Percentiles rank a stretch among this genome's conserved stretches.
Evolutionary conservation across 768 basidiomycete species (phyloP).

Genomic region (Symmetrospora coprosmae): DNA sequence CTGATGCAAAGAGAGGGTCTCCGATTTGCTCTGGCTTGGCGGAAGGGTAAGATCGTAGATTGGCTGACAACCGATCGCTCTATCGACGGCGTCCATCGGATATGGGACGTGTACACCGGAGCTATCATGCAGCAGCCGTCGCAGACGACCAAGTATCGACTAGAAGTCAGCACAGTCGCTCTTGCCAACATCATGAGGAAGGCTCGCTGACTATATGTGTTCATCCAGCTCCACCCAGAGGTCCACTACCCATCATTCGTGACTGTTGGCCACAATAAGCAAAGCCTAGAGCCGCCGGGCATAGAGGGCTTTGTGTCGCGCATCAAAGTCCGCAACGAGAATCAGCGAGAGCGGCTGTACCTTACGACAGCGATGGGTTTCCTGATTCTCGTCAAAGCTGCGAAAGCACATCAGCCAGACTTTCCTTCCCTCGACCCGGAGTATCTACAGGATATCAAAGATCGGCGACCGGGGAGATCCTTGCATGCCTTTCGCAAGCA

Average conservation of each 20-base stretch:
- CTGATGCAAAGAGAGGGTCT: neutral
- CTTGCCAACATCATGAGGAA: no score
- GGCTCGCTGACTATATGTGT: neutral
- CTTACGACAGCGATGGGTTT: neutral
- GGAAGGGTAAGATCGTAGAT: slow-evolving; percentile 2
- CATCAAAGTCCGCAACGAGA: neutral
- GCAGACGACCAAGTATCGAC: neutral
- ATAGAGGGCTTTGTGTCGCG: slow-evolving; percentile 12
- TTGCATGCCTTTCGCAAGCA: neutral
- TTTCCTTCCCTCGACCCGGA: neutral
- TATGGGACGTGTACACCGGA: slow-evolving; percentile 15
- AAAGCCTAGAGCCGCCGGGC: neutral
- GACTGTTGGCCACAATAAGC: neutral
- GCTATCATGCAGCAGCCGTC: slow-evolving; percentile 8
- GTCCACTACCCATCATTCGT: slow-evolving; percentile 5
- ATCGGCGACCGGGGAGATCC: neutral
- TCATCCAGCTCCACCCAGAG: neutral
- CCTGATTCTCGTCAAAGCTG: neutral
- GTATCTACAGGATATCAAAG: neutral
- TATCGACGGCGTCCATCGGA: neutral
- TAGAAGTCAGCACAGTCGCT: no score
- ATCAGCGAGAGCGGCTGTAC: slow-evolving; percentile 1
- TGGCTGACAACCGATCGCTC: slow-evolving; percentile 8
- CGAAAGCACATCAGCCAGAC: neutral
- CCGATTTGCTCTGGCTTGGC: neutral